phyloP scores from a whole-genome alignment of 1,284 basidiomycete genomes.

The Ceratobasidium sp. region DNA sequence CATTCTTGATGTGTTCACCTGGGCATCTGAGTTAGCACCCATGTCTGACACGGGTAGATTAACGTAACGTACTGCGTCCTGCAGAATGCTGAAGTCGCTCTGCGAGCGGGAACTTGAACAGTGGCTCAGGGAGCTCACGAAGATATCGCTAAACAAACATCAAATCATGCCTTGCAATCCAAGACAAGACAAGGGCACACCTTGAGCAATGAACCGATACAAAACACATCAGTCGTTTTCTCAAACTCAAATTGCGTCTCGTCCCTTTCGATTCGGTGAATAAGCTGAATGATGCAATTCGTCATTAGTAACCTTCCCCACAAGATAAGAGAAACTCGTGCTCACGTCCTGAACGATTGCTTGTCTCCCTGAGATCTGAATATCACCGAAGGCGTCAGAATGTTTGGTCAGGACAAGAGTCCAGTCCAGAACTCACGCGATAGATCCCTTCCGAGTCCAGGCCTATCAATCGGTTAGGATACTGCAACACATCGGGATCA shows the following conservation, averaged over 20 bases:
- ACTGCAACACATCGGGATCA: neutral
- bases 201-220: conserved; percentile 90
- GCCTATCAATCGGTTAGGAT: conserved; percentile 55
- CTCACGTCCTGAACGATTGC: conserved; percentile 79
- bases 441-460: conserved; percentile 85
- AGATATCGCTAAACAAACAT: conserved; percentile 69
- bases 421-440: conserved; percentile 57
- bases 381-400: conserved; percentile 29
- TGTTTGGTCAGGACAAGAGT: neutral
- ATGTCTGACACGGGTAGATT: conserved; percentile 10
- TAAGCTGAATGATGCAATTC: conserved; percentile 62
- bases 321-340: conserved; percentile 18
- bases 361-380: conserved; percentile 79
- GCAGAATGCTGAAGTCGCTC: conserved; percentile 62
- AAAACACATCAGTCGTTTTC: conserved; percentile 75
- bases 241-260: conserved; percentile 85
- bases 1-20: conserved; percentile 73
- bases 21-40: conserved; percentile 37
- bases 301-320: neutral
- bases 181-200: conserved; percentile 53
- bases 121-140: conserved; percentile 65
- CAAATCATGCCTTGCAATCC: neutral
- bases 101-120: conserved; percentile 43
- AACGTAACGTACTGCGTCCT: conserved; percentile 62
- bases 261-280: conserved; percentile 87